A percentile compares a stretch with the other conserved stretches of the same genome.
phyloP scores from a whole-genome alignment of 306 rosid species.

The Clitoria ternatea region DNA sequence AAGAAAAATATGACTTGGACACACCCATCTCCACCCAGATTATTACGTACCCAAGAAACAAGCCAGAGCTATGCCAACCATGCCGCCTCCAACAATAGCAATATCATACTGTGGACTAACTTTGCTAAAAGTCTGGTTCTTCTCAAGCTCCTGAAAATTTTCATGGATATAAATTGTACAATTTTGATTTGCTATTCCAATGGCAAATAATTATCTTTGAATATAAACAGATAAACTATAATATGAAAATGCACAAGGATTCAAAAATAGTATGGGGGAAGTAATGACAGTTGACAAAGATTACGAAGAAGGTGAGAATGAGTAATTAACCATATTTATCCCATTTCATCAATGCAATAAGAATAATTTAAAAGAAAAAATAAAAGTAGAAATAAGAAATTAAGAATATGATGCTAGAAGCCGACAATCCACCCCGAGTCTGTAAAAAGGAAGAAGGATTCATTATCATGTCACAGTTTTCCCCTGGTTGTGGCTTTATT shows the following conservation, averaged over 20 bases:
- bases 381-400: not conserved
- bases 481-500: not conserved
- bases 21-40: conserved; percentile 14
- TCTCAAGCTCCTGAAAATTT: conserved; percentile 48
- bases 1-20: not conserved
- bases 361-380: not conserved
- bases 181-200: not conserved
- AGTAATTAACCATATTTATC: not conserved
- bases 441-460: not conserved
- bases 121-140: conserved; percentile 30
- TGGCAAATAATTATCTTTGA: conserved; percentile 3
- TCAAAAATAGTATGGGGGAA: not conserved
- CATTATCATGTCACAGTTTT: not conserved
- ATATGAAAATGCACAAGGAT: conserved; percentile 8
- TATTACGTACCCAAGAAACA: conserved; percentile 83
- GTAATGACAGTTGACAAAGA: not conserved
- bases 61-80: conserved; percentile 93
- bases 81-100: conserved; percentile 96
- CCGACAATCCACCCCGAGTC: not conserved
- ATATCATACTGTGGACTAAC: conserved; percentile 59
- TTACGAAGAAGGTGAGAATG: not conserved
- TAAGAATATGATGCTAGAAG: conserved; percentile 1
- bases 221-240: not conserved
- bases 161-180: conserved; percentile 15
- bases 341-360: not conserved